Base-by-base conservation (phyloP, 164 flowering plant species). In the Houttuynia cordata region DNA sequence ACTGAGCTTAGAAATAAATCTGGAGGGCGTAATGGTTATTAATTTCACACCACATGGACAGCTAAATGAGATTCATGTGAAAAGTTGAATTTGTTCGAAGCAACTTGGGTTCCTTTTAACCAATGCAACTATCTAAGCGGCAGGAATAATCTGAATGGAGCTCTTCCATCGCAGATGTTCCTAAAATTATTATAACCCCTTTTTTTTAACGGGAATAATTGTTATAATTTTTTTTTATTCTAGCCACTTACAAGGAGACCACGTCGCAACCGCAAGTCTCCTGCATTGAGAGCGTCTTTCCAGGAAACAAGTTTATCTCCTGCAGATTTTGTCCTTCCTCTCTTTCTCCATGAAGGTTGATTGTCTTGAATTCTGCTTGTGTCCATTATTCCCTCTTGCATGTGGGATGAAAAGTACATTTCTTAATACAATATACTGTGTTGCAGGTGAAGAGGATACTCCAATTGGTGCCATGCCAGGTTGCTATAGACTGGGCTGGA, bases 401-500 rank as follows among this genome's bases (percentile, higher is more conserved):
- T 45, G 49, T 45, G 14, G 17, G 17, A 45, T 17, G 17, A 10
- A 45, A 45, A 12, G 49, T 10, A 45, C 17, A 17, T 7, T 45
- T 45, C 17, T 17, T 30, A 30, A 30, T 45, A 12, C 13, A 45
- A 45, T 8, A 3, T 2, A n/a, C n/a, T 2, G 17, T 41, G 57
- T 67, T 81, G 66, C 83, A 89, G 96, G 97, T 60, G 88, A 86
- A 71, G 97, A 88, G 71, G 96, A 93, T 67, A 76, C 95, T 7
- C 99, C 99, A 24, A 93, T 93, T 76, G 97, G 95, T 68, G 99
- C 99, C 53, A 93, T 91, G 99, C 99, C 99, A 55, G 97, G 99
- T 59, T 91, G 99, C 61, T 93, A 83, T 68, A 85, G 99, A 78
- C 91, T 90, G 55, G 99, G 99, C 25, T 90, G 99, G 99, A 82